Base-by-base conservation (phyloP, 1,139 yeast species). In the Candida sanyaensis region DNA sequence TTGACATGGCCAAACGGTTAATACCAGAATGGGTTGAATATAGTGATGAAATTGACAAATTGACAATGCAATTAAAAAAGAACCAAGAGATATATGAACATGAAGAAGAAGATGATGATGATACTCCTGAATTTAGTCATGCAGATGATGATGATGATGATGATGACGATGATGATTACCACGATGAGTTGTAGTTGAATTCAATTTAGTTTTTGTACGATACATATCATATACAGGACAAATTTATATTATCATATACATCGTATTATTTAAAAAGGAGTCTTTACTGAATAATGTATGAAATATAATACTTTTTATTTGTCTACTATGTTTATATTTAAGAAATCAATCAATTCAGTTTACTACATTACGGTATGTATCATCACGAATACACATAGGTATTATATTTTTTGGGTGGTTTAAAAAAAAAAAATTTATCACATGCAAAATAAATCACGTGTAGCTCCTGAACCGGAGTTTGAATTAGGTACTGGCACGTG, bases 11-110 rank as follows among this genome's bases (percentile, higher is more conserved):
- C 0, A 75, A 82, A 53, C 71, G 96, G 51, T 84, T 86, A 58
- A 73, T 88, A 23, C 87, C 91, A 0, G 96, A 88, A 61, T 90
- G 96, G 96, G 64, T 65, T 0, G 71, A 57, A 13, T 87, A 87
- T 59, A 91, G 88, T 55, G 58, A 72, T 37, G 82, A 77, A 51
- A 75, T 86, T 10, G 27, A 34, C 24, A 32, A 41, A 11, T 48
- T 56, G 36, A 29, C 49, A 28, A 24, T 26, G 13, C 13, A 30
- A 34, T 39, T 27, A 17, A 38, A 24, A 8, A 32, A 21, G 48
- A 32, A 37, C 7, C 34, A 37, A 10, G 37, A 45, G 32, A 45
- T 41, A 12, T 39, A 34, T 13, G 37, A 24, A 12, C 43, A 45
- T 13, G 33, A 41, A 8, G 33, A 34, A 11, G 41, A 37, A 23